Evolutionary conservation across 352 stramenopile species (phyloP).

Genomic region (Phytopythium cucurbitacearum): DNA sequence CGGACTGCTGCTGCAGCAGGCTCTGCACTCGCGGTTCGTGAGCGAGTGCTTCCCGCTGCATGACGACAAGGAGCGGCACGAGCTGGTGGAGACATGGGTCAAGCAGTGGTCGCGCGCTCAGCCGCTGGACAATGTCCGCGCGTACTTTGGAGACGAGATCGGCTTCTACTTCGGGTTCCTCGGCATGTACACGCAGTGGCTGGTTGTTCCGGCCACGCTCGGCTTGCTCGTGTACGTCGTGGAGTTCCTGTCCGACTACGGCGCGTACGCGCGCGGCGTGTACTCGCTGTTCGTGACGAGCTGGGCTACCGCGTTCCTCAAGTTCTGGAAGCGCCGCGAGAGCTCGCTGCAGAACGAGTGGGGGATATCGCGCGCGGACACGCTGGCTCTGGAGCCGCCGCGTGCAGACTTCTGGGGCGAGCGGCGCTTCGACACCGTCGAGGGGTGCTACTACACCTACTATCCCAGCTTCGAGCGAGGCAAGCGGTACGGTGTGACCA

Average conservation of each 20-base stretch:
- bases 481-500: slow-evolving; percentile 76
- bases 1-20: slow-evolving; percentile 60
- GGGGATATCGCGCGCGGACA: slow-evolving; percentile 49
- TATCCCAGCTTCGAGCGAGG: slow-evolving; percentile 73
- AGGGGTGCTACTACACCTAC: slow-evolving; percentile 81
- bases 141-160: slow-evolving; percentile 88
- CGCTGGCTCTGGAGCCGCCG: slow-evolving; percentile 43
- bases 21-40: slow-evolving; percentile 59
- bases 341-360: slow-evolving; percentile 84
- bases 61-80: slow-evolving; percentile 58
- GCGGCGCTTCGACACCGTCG: slow-evolving; percentile 70
- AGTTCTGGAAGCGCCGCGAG: slow-evolving; percentile 90
- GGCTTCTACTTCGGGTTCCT: slow-evolving; percentile 98
- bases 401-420: slow-evolving; percentile 68
- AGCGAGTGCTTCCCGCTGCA: slow-evolving; percentile 75
- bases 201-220: slow-evolving; percentile 88
- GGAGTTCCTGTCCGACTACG: slow-evolving; percentile 50
- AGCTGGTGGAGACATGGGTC: slow-evolving; percentile 70
- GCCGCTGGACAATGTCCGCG: slow-evolving; percentile 53
- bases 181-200: slow-evolving; percentile 93
- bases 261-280: slow-evolving; percentile 60
- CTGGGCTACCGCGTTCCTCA: slow-evolving; percentile 88
- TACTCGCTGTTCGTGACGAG: slow-evolving; percentile 90
- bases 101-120: slow-evolving; percentile 58
- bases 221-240: slow-evolving; percentile 88